Evolutionary conservation across 140 eudicot species (phyloP), one percentile per base, ranked within the genome.

Genomic region (Erigeron philadelphicus): DNA sequence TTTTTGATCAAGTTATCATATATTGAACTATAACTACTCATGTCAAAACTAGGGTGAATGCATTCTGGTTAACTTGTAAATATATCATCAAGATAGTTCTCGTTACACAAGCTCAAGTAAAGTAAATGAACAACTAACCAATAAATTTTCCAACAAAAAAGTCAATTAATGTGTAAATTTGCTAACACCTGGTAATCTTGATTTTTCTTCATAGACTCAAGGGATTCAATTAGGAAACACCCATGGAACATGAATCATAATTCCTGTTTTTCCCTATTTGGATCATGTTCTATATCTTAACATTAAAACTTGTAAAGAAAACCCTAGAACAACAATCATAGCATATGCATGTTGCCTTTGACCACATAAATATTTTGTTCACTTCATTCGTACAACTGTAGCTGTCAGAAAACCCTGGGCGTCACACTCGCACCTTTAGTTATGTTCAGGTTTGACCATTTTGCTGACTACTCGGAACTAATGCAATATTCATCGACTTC

Each of bases 201-300:
- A 60, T 53, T 68, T 31, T 48, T 15, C 72, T 71, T n/a, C 67
- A 71, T 6, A 44, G 56, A 71, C 35, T 13, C 67, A n/a, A 31
- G 5, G 13, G 21, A 71, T 17, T 13, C 67, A 35, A 31, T 9
- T 23, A 60, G 66, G 41, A 71, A 71, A 49, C 66, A 4, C 35
- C 17, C 38, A 25, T 10, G 15, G 61, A 72, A 72, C 21, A 9
- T 17, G n/a, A 70, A 19, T 45, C 15, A 18, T 13, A 31, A 53
- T 9, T 17, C 5, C n/a, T 8, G 41, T 21, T 56, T 2, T 56
- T 56, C 19, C 38, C 62, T 56, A 11, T 57, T 18, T 8, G 42
- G 42, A 57, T 25, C 5, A 25, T 43, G 16, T 59, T 59, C 43
- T 23, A 52, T 52, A 52, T 52, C 18, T 52, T 52, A 19, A 57